Conservation (phyloP, 2,329 filamentous ascomycete genomes). For the Fusarium sp. region DNA sequence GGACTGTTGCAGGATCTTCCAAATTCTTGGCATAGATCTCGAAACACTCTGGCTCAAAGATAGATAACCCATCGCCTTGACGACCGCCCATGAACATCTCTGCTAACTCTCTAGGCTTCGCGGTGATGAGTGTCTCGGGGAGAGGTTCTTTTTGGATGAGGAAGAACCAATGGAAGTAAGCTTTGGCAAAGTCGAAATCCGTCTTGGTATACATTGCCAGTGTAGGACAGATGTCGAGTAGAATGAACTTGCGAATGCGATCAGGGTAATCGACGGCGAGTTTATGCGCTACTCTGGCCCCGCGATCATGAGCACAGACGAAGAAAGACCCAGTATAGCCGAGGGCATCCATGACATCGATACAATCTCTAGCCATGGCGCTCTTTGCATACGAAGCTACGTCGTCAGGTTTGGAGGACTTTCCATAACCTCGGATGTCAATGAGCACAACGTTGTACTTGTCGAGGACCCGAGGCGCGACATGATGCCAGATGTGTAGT, state of each 20-base stretch:
- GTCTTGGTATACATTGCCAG: conserved; percentile 61
- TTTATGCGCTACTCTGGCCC: conserved; percentile 64
- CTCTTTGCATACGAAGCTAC: conserved; percentile 56
- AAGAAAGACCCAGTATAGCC: conserved; percentile 51
- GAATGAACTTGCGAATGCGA: conserved; percentile 53
- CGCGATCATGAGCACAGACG: conserved; percentile 66
- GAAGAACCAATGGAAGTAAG: conserved; percentile 69
- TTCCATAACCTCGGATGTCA: conserved; percentile 62
- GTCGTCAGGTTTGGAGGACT: conserved; percentile 55
- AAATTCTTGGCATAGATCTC: conserved; percentile 55
- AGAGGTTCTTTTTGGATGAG: conserved; percentile 62
- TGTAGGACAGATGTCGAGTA: conserved; percentile 65
- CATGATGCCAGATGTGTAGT: conserved; percentile 60
- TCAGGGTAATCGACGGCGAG: conserved; percentile 58
- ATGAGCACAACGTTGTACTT: conserved; percentile 55
- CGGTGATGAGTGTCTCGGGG: conserved; percentile 58
- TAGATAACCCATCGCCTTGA: conserved; percentile 46
- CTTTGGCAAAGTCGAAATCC: conserved; percentile 53
- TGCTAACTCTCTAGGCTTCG: conserved; percentile 51
- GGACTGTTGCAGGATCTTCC: conserved; percentile 52
- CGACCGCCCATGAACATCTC: conserved; percentile 54
- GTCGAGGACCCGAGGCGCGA: conserved; percentile 51
- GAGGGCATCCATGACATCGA: conserved; percentile 55
- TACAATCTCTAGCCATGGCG: conserved; percentile 58
- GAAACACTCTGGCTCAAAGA: conserved; percentile 48